Conservation (phyloP, 257 asterid genomes). For the Leonotis leonurus region DNA sequence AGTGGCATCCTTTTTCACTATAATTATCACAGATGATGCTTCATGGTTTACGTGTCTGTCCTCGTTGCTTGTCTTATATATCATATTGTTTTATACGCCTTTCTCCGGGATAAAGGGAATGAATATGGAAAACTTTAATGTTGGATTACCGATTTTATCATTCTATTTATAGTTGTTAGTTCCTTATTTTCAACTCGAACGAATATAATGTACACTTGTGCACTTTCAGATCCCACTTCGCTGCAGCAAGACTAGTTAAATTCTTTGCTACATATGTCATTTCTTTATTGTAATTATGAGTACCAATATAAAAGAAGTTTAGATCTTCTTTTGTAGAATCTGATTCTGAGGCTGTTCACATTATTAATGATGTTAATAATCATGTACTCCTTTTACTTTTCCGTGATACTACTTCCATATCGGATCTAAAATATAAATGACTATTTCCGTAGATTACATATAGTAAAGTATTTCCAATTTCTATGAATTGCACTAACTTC, state of each 20-base stretch:
- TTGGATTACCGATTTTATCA: neutral
- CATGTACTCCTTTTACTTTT: neutral
- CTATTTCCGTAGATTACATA: neutral
- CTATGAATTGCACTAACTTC: constrained; percentile 4
- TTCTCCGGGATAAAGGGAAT: neutral
- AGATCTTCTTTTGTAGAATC: neutral
- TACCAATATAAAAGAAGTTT: neutral
- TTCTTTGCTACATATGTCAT: neutral
- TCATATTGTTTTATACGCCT: too few species aligned
- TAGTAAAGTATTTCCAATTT: neutral
- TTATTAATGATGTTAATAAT: neutral
- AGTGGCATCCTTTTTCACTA: neutral
- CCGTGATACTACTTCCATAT: neutral
- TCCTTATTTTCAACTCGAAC: neutral
- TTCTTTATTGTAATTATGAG: neutral
- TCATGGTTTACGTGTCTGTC: too few species aligned
- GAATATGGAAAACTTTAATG: neutral
- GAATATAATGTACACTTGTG: neutral
- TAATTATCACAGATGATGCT: too few species aligned
- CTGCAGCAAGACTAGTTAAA: neutral
- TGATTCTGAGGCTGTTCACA: neutral
- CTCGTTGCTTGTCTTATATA: too few species aligned
- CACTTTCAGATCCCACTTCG: neutral
- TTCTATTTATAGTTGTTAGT: neutral
- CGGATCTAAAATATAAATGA: neutral